These are phyloP conservation scores for Lentinula detonsa DNA, from an alignment of 768 basidiomycete genomes.

Conservation along the genomic window DNA sequence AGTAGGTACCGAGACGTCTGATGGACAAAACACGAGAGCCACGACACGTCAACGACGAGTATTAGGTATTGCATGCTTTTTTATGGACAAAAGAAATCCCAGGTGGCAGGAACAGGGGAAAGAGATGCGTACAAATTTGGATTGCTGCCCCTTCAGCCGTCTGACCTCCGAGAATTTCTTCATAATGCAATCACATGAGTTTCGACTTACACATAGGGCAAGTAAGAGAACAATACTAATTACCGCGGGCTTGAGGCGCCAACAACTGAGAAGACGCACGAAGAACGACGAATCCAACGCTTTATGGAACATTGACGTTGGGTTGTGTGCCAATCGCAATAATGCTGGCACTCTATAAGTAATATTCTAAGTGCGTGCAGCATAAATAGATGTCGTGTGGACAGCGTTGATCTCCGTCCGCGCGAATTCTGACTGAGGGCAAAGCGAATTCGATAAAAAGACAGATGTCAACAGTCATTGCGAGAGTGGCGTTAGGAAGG, in stretches of 20 bases:
- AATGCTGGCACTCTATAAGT: not conserved
- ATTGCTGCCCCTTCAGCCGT: not conserved
- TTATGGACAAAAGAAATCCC: not conserved
- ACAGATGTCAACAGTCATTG: too few relatives aligned
- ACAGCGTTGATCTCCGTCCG: too few relatives aligned
- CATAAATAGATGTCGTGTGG: too few relatives aligned
- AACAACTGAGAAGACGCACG: not conserved
- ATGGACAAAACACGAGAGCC: not conserved
- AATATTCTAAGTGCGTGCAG: too few relatives aligned
- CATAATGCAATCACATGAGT: not conserved
- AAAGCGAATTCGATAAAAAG: too few relatives aligned
- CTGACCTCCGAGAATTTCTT: not conserved
- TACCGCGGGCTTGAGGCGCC: not conserved
- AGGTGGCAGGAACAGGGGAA: not conserved
- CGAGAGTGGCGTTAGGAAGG: too few relatives aligned
- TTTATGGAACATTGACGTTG: not conserved
- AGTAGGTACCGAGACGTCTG: not conserved
- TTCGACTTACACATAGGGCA: not conserved
- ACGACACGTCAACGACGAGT: constrained; percentile 1
- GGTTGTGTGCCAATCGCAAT: not conserved
- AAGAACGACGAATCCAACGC: not conserved
- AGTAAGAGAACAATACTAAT: not conserved
- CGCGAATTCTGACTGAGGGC: too few relatives aligned
- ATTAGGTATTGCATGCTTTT: not conserved
- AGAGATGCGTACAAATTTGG: not conserved